Percentiles rank a stretch among this genome's conserved stretches.
Evolutionary conservation across 1,284 basidiomycete genomes (phyloP).

Genomic region (Taiwanofungus camphoratus): DNA sequence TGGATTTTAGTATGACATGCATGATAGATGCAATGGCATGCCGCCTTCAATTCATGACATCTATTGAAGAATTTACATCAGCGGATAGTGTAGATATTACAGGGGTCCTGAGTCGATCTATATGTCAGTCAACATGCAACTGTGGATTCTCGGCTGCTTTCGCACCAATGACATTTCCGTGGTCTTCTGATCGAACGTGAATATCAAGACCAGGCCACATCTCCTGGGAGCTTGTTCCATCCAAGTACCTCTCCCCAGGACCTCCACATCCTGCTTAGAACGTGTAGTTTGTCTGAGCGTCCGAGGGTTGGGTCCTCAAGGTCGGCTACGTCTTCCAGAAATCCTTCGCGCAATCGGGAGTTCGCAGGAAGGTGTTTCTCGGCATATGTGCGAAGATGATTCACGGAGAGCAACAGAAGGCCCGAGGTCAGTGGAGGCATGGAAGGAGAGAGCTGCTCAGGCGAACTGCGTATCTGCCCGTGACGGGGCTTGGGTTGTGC

Average conservation of each 20-base stretch:
- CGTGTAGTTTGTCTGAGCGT: slow-evolving; percentile 65
- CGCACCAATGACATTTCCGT: too few relatives aligned
- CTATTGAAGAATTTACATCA: too few relatives aligned
- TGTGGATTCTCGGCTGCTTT: too few relatives aligned
- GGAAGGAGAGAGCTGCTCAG: slow-evolving; percentile 9
- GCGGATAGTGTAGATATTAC: too few relatives aligned
- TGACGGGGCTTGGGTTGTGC: slow-evolving; percentile 34
- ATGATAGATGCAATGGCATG: too few relatives aligned
- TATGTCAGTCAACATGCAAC: too few relatives aligned
- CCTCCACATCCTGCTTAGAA: slow-evolving; percentile 89
- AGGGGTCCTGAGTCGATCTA: too few relatives aligned
- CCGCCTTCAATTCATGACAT: too few relatives aligned
- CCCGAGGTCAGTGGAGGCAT: slow-evolving; percentile 63
- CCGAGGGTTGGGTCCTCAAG: slow-evolving; percentile 72
- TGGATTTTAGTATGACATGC: too few relatives aligned
- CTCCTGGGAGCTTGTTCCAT: slow-evolving; percentile 36
- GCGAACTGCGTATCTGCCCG: slow-evolving; percentile 4
- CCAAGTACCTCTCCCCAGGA: slow-evolving; percentile 68
- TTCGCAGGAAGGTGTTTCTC: slow-evolving; percentile 46
- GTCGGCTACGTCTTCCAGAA: slow-evolving; percentile 82
- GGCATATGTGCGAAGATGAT: slow-evolving; percentile 61
- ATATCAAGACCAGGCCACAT: not conserved
- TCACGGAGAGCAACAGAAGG: slow-evolving; percentile 67
- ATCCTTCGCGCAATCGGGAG: slow-evolving; percentile 65
- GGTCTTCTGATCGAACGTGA: not conserved